phyloP scores from a whole-genome alignment of 2,329 filamentous ascomycete genomes.

The Clarireedia sp. region DNA sequence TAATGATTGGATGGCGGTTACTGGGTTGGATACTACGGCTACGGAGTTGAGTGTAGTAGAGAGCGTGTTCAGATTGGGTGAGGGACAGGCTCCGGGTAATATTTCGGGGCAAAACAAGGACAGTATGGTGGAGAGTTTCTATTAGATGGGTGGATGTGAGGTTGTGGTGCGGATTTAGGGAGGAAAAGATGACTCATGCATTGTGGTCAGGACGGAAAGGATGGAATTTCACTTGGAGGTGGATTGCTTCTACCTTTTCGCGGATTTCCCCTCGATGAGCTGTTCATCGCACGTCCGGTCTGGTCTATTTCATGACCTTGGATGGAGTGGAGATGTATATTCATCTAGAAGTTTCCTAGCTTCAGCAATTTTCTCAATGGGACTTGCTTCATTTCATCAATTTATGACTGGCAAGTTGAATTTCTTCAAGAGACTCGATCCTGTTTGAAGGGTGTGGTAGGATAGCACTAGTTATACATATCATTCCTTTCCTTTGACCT shows the following conservation, averaged over 20 bases:
- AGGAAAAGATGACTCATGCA: neutral
- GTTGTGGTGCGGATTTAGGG: constrained; percentile 1
- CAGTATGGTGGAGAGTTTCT: constrained; percentile 98
- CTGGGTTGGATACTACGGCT: constrained; percentile 89
- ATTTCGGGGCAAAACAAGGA: constrained; percentile 88
- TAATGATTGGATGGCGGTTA: constrained; percentile 95
- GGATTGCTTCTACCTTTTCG: neutral
- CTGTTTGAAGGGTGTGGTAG: no score
- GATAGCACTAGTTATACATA: no score
- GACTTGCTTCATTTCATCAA: no score
- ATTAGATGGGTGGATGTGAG: constrained; percentile 49
- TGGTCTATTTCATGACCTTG: no score
- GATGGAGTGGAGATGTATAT: no score
- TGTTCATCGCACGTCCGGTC: neutral
- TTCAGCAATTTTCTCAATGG: no score
- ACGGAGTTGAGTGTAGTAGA: constrained; percentile 95
- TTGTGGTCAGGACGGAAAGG: neutral
- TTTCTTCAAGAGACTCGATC: no score
- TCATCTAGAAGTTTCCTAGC: no score
- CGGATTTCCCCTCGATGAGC: neutral
- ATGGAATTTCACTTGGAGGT: neutral
- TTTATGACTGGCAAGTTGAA: no score
- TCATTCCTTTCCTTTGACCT: no score
- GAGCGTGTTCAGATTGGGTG: constrained; percentile 88
- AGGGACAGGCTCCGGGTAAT: constrained; percentile 69